Evolutionary conservation across 169 alveolate species (phyloP), one percentile per base, ranked within the genome.

Genomic region (Ichthyophthirius multifiliis): DNA sequence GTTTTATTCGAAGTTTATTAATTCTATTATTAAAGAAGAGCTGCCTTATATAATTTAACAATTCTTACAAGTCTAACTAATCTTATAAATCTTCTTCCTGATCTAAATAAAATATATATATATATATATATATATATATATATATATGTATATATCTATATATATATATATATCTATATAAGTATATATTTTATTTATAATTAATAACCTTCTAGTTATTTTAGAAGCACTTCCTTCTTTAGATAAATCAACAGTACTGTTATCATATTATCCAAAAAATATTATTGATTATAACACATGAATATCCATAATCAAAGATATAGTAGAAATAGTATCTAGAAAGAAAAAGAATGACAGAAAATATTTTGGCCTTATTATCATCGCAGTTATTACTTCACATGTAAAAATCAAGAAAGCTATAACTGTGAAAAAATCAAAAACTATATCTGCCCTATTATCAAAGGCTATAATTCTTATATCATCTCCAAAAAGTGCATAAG

Each of bases 401-500:
- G 76, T 12, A 71, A 89, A 86, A 32, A 85, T n/a, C 5, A 62
- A 43, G 65, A 81, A 47, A 27, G 74, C 73, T 13, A 74, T 81
- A 15, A 71, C 55, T 44, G 43, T 62, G 7, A 81, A 16, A 3
- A 41, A 74, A 65, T 47, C 73, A 73, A 81, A 81, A 23, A 27
- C 74, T 3, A 43, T 47, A 15, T 90, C 94, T 39, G 81, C 79
- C 9, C 74, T 32, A 32, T 67, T 45, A 1, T 80, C 64, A 43
- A 82, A 43, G 0, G 84, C 80, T n/a, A n/a, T n/a, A 3, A 77
- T 63, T 83, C 94, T 73, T 13, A 94, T 77, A 65, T 92, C 95
- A 74, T 89, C 96, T 1, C 94, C 93, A 75, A 94, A 94, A 18
- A 93, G 85, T 3, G 95, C 90, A 80, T 90, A 93, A 1, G 91